Evolutionary conservation across 441 rosid genomes (phyloP), one percentile per base, ranked within the genome.

Genomic region (Theobroma grandiflorum): DNA sequence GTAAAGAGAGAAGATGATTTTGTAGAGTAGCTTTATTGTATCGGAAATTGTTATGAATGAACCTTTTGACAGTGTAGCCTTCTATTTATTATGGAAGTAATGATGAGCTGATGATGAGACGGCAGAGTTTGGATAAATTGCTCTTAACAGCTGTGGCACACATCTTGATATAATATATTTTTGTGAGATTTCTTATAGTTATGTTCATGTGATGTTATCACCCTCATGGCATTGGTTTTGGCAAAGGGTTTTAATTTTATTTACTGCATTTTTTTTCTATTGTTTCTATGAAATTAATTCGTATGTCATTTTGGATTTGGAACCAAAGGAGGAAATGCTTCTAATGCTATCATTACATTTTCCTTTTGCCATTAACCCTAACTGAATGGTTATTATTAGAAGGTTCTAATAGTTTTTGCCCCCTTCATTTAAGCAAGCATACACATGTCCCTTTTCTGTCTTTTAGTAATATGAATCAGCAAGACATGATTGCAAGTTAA

Each of bases 51-150:
- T 61, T 61, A 10, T 37, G 6, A 22, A 20, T n/a, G 31, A 20
- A 20, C 33, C 0, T 57, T 57, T 55, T n/a, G 1, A 20, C 14
- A 31, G 42, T 49, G n/a, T 70, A 49, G 42, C 14, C 20, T 31
- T 50, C 3, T 8, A 37, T 3, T 49, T 49, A 8, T 15, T 3
- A 49, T 7, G 15, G 42, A 49, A 22, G 35, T 31, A 70, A 70
- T 49, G 74, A 70, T 15, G 74, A 49, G 22, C 16, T 6, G 55
- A 70, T 70, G 42, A 70, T 31, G 59, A 18, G 74, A 49, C 49
- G 59, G 22, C 15, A 70, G 42, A 15, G 8, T 47, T 70, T 70
- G 57, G 40, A 69, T 69, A 69, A 68, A 6, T 68, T 43, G 53
- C 18, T 10, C 8, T 43, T 3, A 37, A 16, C 7, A 43, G 55